Conservation (phyloP, 2,329 filamentous ascomycete species). For the Diaporthe ilicicola region DNA sequence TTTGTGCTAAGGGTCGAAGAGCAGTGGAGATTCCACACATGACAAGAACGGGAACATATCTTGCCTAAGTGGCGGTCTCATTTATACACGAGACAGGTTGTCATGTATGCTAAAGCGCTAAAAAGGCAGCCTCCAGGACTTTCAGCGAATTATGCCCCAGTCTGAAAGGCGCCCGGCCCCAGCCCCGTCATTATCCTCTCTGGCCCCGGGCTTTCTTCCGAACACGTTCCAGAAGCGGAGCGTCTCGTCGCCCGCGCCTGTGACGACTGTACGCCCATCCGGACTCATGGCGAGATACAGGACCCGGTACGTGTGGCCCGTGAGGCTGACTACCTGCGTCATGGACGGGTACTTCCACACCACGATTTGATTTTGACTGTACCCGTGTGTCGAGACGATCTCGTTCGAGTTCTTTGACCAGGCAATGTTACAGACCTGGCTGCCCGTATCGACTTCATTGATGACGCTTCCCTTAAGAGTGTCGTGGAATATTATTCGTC, state of each 20-base stretch:
- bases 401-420: slow-evolving; percentile 99
- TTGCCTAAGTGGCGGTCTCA: neutral
- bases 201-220: slow-evolving; percentile 77
- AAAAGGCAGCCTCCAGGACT: neutral
- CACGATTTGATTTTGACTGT: slow-evolving; percentile 97
- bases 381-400: slow-evolving; percentile 95
- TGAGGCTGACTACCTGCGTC: slow-evolving; percentile 94
- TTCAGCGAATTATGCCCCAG: slow-evolving; percentile 83
- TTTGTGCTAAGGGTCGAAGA: neutral
- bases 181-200: slow-evolving; percentile 71
- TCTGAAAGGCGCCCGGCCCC: slow-evolving; percentile 67
- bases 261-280: slow-evolving; percentile 92
- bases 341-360: slow-evolving; percentile 99
- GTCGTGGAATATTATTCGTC: slow-evolving; percentile 98
- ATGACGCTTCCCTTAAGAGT: slow-evolving; percentile 82
- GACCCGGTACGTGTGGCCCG: slow-evolving; percentile 95
- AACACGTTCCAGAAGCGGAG: slow-evolving; percentile 97
- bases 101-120: neutral
- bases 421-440: slow-evolving; percentile 97
- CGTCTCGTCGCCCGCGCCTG: slow-evolving; percentile 95
- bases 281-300: slow-evolving; percentile 98
- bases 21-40: neutral
- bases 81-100: slow-evolving; percentile 8
- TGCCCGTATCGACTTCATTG: slow-evolving; percentile 94
- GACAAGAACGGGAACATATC: slow-evolving; percentile 1